Evolutionary conservation across 2,329 filamentous ascomycete genomes (phyloP).

Genomic region (Nigrograna mackinnonii): DNA sequence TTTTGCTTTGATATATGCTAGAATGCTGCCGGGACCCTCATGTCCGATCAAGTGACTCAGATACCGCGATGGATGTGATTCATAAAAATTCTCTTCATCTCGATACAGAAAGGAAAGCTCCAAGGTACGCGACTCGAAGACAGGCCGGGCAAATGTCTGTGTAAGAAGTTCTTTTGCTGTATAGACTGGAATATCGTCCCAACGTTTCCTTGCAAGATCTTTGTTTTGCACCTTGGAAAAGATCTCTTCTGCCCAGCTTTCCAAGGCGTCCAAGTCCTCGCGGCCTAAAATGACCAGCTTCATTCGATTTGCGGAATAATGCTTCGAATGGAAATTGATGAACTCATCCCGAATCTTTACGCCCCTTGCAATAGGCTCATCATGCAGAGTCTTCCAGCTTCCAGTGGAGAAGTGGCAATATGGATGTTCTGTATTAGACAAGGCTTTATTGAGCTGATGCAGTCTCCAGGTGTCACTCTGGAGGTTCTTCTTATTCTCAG

Average conservation of each 20-base stretch:
- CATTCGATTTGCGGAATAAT: slow-evolving; percentile 94
- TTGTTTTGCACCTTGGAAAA: slow-evolving; percentile 85
- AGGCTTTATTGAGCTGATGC: slow-evolving; percentile 82
- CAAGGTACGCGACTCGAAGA: slow-evolving; percentile 82
- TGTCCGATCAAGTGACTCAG: slow-evolving; percentile 89
- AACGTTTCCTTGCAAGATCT: slow-evolving; percentile 69
- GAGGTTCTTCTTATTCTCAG: slow-evolving; percentile 96
- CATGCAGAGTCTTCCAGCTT: slow-evolving; percentile 83
- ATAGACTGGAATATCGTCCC: slow-evolving; percentile 66
- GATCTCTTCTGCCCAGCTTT: slow-evolving; percentile 81
- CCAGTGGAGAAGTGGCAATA: slow-evolving; percentile 92
- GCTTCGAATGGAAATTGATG: slow-evolving; percentile 85
- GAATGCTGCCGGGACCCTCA: slow-evolving; percentile 88
- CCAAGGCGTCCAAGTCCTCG: slow-evolving; percentile 79
- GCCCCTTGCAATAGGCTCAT: slow-evolving; percentile 75
- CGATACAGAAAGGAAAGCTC: slow-evolving; percentile 83
- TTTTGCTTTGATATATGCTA: slow-evolving; percentile 86
- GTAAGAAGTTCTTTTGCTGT: slow-evolving; percentile 64
- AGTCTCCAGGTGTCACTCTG: slow-evolving; percentile 89
- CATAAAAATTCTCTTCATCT: slow-evolving; percentile 79
- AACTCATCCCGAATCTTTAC: slow-evolving; percentile 89
- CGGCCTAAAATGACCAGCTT: slow-evolving; percentile 85
- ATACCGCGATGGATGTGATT: slow-evolving; percentile 82
- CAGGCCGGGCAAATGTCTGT: slow-evolving; percentile 85
- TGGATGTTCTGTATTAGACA: slow-evolving; percentile 86